Evolutionary conservation across 2,329 filamentous ascomycete species (phyloP).

Genomic region (Thielaviopsis populi): DNA sequence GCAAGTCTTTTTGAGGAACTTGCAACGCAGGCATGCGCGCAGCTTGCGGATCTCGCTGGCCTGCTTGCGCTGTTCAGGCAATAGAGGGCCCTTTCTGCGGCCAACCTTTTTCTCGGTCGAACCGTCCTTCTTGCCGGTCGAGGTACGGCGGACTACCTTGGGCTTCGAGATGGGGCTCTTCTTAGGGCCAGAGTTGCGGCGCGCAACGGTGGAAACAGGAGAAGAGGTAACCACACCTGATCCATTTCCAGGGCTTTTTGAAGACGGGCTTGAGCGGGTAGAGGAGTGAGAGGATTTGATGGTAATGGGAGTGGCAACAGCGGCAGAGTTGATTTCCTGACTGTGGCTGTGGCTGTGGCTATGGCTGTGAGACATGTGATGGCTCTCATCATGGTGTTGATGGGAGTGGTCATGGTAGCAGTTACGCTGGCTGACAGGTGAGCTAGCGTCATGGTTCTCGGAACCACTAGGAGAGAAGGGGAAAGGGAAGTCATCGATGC

Average conservation of each 20-base stretch:
- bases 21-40: slow-evolving; percentile 84
- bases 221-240: slow-evolving; percentile 39
- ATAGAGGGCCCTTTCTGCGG: slow-evolving; percentile 72
- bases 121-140: slow-evolving; percentile 62
- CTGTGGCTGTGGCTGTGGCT: slow-evolving; percentile 25
- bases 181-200: slow-evolving; percentile 53
- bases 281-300: slow-evolving; percentile 38
- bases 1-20: slow-evolving; percentile 98
- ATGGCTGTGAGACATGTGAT: slow-evolving; percentile 33
- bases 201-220: slow-evolving; percentile 42
- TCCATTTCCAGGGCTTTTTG: slow-evolving; percentile 41
- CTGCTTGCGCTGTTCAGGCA: slow-evolving; percentile 89
- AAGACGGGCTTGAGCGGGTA: slow-evolving; percentile 41
- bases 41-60: slow-evolving; percentile 94
- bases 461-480: slow-evolving; percentile 52
- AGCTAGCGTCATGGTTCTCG: slow-evolving; percentile 47
- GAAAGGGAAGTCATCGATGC: slow-evolving; percentile 61
- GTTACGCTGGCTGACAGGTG: slow-evolving; percentile 37
- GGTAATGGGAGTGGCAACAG: slow-evolving; percentile 48
- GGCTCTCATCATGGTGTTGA: slow-evolving; percentile 28
- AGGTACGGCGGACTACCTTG: slow-evolving; percentile 59
- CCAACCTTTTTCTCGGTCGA: slow-evolving; percentile 81
- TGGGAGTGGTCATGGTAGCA: slow-evolving; percentile 44
- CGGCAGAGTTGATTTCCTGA: slow-evolving; percentile 45
- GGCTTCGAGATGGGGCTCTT: slow-evolving; percentile 72